These are phyloP conservation scores for Urostyla sp. DNA, from an alignment of 73 alveolate species.

Conservation along the genomic window DNA sequence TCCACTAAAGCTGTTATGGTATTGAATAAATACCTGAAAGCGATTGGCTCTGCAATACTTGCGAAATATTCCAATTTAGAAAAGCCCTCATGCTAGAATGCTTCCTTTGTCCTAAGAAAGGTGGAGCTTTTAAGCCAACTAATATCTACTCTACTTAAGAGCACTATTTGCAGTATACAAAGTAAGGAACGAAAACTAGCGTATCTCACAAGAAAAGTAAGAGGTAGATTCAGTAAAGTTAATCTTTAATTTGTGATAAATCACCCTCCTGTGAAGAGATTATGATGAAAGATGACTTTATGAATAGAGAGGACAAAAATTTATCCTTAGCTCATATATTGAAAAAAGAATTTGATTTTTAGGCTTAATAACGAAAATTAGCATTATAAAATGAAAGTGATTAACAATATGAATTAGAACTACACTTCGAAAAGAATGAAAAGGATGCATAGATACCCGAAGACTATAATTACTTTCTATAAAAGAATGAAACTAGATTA, in stretches of 20 bases:
- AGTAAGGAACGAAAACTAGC: conserved; percentile 62
- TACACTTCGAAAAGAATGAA: conserved; percentile 9
- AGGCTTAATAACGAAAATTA: neutral
- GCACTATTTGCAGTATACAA: conserved; percentile 58
- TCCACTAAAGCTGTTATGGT: conserved; percentile 92
- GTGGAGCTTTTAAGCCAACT: conserved; percentile 92
- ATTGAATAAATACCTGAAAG: conserved; percentile 80
- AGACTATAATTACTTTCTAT: conserved; percentile 24
- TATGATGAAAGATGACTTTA: conserved; percentile 53
- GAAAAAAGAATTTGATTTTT: conserved; percentile 30
- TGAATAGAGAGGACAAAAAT: conserved; percentile 61
- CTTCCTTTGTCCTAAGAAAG: conserved; percentile 80
- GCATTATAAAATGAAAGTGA: neutral
- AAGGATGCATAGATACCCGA: conserved; percentile 35
- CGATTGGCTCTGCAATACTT: conserved; percentile 89
- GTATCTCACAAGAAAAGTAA: conserved; percentile 52
- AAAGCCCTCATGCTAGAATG: conserved; percentile 76
- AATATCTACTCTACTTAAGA: conserved; percentile 69
- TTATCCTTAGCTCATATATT: conserved; percentile 1
- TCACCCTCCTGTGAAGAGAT: conserved; percentile 64
- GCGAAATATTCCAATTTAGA: conserved; percentile 75
- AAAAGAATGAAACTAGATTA: conserved; percentile 10
- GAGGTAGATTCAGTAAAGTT: conserved; percentile 49
- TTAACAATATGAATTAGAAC: conserved; percentile 14
- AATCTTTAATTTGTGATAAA: no score